Evolutionary conservation across 306 rosid genomes (phyloP), one percentile per base, ranked within the genome.

Genomic region (Dryas alaskensis): DNA sequence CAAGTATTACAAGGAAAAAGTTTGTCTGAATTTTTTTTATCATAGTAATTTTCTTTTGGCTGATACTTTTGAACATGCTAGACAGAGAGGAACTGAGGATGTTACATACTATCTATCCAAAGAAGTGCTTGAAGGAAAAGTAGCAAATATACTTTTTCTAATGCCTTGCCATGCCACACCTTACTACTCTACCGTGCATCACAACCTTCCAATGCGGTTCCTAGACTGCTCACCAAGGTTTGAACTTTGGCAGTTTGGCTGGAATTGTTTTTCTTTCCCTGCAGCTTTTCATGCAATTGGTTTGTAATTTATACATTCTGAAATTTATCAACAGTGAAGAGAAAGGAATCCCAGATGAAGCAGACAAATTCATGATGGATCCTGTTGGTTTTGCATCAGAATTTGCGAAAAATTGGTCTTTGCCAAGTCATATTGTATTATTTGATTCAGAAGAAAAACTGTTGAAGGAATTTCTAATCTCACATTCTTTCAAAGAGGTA

Each of bases 81-180:
- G 17, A 82, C 84, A 94, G 96, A 91, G 96, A 88, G 98, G 97
- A 80, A 84, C 97, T 37, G 98, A 93, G 86, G 96, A 89, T 85
- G 97, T 88, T 47, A 83, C 92, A 88, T 84, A 82, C 76, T 79
- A 88, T 82, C 92, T 94, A 10, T 91, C 97, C 47, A 80, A 75
- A 73, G 97, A 93, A 87, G 91, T 86, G 69, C 71, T 6, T 48
- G 55, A 79, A 48, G 89, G 78, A 78, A 89, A 87, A 72, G 95
- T 94, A 55, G 72, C 72, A 76, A 88, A 88, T 46, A 65, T 94
- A 59, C 85, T 91, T 63, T 94, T 91, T 83, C 81, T 94, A 75
- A 91, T 87, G 77, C 98, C 96, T 59, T 94, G 98, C 74, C 98
- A 94, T 58, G 88, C 98, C 39, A 91, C 98, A 27, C 97, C 98